Percentiles rank a stretch among this genome's conserved stretches.
Conservation (phyloP, 148 eudicot species). For the Diospyros lotus region DNA sequence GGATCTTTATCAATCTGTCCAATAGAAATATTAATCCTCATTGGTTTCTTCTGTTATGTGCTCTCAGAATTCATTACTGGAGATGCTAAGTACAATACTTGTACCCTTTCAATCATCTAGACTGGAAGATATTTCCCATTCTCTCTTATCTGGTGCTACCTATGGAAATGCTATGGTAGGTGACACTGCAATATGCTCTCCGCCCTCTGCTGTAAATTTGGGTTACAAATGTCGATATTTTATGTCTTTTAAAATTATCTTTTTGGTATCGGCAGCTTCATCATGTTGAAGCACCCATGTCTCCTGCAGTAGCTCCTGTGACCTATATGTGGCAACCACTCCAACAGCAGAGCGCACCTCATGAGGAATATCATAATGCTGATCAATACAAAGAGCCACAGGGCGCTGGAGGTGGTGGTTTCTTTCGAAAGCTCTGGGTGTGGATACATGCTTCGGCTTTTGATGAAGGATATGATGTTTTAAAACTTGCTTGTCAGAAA, state of each 20-base stretch:
- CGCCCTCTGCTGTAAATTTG: not conserved
- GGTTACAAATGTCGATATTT: not conserved
- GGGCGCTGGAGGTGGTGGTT: constrained; percentile 12
- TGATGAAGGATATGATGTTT: constrained; percentile 61
- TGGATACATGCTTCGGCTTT: constrained; percentile 86
- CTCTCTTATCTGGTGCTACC: constrained; percentile 44
- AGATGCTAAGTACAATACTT: constrained; percentile 45
- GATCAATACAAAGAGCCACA: constrained; percentile 10
- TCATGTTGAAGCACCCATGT: constrained; percentile 33
- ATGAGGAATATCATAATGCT: constrained; percentile 12
- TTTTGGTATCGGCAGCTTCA: constrained; percentile 53
- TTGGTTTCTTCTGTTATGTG: constrained; percentile 8
- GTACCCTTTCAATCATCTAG: constrained; percentile 35
- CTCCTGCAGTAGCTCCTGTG: constrained; percentile 63
- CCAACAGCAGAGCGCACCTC: constrained; percentile 20
- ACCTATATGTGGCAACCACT: constrained; percentile 76
- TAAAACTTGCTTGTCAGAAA: constrained; percentile 50
- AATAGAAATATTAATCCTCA: not conserved
- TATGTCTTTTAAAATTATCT: not conserved
- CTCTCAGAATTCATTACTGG: constrained; percentile 53
- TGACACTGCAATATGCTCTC: constrained; percentile 4
- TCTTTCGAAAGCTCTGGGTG: constrained; percentile 60
- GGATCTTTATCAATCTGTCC: not conserved
- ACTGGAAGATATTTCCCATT: constrained; percentile 26
- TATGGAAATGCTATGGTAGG: constrained; percentile 76